These are phyloP conservation scores for Populus nigra DNA, from an alignment of 345 rosid genomes.

Conservation along the genomic window DNA sequence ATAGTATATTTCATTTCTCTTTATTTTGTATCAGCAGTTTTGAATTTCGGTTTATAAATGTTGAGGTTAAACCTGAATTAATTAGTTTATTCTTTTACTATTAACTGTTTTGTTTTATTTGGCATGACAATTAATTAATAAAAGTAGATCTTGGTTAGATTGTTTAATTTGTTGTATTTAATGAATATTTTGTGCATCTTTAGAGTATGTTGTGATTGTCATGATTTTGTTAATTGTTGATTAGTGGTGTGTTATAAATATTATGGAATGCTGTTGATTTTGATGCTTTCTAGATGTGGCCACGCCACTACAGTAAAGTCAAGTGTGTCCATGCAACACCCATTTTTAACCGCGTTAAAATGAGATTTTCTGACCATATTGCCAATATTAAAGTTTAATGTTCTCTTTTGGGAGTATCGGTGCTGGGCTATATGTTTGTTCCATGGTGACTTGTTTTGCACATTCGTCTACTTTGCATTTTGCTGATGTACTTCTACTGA, in stretches of 20 bases:
- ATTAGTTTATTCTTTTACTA: neutral
- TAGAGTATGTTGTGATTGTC: neutral
- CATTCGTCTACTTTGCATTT: neutral
- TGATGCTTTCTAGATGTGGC: neutral
- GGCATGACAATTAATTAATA: neutral
- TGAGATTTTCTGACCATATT: neutral
- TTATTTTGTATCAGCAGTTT: too few relatives aligned
- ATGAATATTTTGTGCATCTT: neutral
- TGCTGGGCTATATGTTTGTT: neutral
- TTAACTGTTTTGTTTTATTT: neutral
- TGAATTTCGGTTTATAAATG: too few relatives aligned
- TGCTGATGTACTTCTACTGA: too few relatives aligned
- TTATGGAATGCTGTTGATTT: neutral
- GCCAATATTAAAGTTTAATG: neutral
- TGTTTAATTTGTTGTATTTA: neutral
- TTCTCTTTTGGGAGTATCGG: neutral
- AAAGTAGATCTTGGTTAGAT: neutral
- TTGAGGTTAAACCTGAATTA: too few relatives aligned
- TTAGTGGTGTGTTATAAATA: neutral
- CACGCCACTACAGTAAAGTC: neutral
- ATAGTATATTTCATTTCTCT: neutral
- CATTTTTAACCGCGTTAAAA: neutral
- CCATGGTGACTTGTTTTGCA: neutral
- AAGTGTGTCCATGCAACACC: neutral
- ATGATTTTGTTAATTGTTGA: neutral